phyloP scores from a whole-genome alignment of 1,284 basidiomycete species.

The Erythrobasidium hasegawianum region DNA sequence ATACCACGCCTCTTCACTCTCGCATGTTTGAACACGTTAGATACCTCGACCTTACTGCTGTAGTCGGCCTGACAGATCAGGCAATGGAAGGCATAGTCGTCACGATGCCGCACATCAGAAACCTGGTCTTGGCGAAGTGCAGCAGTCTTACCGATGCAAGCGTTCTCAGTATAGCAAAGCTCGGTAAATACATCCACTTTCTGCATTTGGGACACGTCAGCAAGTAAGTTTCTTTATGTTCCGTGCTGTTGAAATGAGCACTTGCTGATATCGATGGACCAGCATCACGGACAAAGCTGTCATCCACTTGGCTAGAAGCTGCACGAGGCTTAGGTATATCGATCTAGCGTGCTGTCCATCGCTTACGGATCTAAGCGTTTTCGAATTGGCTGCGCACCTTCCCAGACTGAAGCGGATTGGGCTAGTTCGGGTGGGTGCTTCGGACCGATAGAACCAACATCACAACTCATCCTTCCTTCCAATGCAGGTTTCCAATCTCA shows the following conservation, averaged over 20 bases:
- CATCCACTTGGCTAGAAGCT: slow-evolving; percentile 73
- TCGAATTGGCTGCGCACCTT: slow-evolving; percentile 75
- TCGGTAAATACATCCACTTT: slow-evolving; percentile 91
- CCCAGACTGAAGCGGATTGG: slow-evolving; percentile 92
- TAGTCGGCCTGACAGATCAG: slow-evolving; percentile 75
- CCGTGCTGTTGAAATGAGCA: too few species aligned
- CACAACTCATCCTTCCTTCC: too few species aligned
- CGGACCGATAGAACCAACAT: too few species aligned
- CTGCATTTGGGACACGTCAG: slow-evolving; percentile 89
- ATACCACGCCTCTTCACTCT: slow-evolving; percentile 9
- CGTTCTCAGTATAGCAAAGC: slow-evolving; percentile 75
- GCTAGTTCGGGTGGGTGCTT: slow-evolving; percentile 87
- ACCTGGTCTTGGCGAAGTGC: slow-evolving; percentile 90
- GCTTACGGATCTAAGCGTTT: slow-evolving; percentile 88
- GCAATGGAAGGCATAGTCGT: slow-evolving; percentile 84
- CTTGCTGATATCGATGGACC: slow-evolving; percentile 3
- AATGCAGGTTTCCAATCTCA: slow-evolving; percentile 75
- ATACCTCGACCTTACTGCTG: slow-evolving; percentile 84
- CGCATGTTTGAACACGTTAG: slow-evolving; percentile 69
- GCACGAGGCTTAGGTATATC: slow-evolving; percentile 90
- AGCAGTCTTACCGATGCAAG: slow-evolving; percentile 75
- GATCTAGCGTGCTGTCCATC: slow-evolving; percentile 82
- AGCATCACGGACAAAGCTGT: slow-evolving; percentile 89
- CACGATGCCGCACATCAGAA: slow-evolving; percentile 84
- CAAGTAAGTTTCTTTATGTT: too few species aligned